These are phyloP conservation scores for Hura crepitans DNA, from an alignment of 441 rosid species.

Conservation along the genomic window DNA sequence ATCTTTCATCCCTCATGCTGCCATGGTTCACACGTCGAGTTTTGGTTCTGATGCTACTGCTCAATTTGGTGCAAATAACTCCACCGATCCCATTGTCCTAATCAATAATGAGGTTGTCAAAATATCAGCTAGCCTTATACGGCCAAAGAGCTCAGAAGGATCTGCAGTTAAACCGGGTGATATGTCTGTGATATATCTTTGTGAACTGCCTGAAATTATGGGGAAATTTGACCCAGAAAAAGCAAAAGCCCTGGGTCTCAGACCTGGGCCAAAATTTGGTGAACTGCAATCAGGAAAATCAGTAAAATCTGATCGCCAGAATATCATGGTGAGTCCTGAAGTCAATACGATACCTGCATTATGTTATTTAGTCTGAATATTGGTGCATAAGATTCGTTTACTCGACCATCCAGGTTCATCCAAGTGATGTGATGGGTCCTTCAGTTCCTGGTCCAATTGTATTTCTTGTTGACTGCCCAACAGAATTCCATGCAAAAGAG, in stretches of 20 bases:
- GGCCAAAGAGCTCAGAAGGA: constrained; percentile 34
- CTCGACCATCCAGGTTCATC: constrained; percentile 54
- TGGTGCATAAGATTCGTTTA: constrained; percentile 3
- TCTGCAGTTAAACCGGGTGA: constrained; percentile 58
- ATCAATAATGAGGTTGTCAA: constrained; percentile 73
- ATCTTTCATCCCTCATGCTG: constrained; percentile 86
- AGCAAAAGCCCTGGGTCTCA: constrained; percentile 75
- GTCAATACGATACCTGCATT: constrained; percentile 2
- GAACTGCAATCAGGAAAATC: constrained; percentile 74
- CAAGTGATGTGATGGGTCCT: constrained; percentile 94
- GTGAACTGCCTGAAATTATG: constrained; percentile 77
- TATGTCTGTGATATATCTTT: constrained; percentile 72
- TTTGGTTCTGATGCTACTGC: constrained; percentile 58
- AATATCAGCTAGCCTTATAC: constrained; percentile 77
- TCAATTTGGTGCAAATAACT: constrained; percentile 32
- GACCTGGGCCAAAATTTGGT: constrained; percentile 72
- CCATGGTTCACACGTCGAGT: constrained; percentile 85
- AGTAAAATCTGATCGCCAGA: constrained; percentile 63
- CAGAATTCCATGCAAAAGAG: constrained; percentile 53
- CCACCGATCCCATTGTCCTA: constrained; percentile 51
- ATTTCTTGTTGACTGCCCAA: constrained; percentile 86
- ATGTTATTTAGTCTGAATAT: constrained; percentile 8
- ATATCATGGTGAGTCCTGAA: constrained; percentile 52
- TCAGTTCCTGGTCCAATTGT: constrained; percentile 85
- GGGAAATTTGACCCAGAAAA: constrained; percentile 76